These are phyloP conservation scores for Pseudophaeomoniella oleicola DNA, from an alignment of 2,329 filamentous ascomycete species.

Conservation along the genomic window DNA sequence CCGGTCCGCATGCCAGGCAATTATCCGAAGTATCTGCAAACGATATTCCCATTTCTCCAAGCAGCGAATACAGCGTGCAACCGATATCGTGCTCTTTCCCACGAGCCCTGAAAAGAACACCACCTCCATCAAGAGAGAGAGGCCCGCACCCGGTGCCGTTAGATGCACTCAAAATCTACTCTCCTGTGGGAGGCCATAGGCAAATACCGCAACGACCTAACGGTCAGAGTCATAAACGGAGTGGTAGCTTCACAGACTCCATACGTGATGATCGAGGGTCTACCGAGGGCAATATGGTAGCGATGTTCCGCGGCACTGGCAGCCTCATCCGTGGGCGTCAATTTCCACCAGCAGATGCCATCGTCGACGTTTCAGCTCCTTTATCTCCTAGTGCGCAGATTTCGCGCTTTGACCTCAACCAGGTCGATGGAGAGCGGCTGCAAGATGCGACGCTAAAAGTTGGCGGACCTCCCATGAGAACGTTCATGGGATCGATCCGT, in stretches of 20 bases:
- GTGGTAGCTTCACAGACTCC: conserved; percentile 77
- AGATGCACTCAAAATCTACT: conserved; percentile 15
- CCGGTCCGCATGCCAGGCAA: conserved; percentile 17
- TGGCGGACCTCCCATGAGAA: conserved; percentile 62
- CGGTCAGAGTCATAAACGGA: conserved; percentile 57
- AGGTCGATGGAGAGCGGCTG: conserved; percentile 20
- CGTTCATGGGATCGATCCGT: conserved; percentile 71
- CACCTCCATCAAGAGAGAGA: conserved; percentile 17
- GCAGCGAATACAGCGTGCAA: conserved; percentile 39
- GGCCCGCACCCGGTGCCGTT: conserved; percentile 28
- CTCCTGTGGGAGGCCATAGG: conserved; percentile 13
- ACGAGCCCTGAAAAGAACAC: conserved; percentile 23
- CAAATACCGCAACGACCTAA: conserved; percentile 31
- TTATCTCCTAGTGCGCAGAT: conserved; percentile 16
- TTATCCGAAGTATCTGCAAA: conserved; percentile 19
- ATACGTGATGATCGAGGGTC: conserved; percentile 42
- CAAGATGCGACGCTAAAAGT: conserved; percentile 40
- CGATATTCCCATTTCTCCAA: conserved; percentile 21
- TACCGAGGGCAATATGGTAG: background rate
- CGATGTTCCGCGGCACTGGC: conserved; percentile 35
- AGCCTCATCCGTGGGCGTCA: conserved; percentile 78
- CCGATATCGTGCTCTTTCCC: conserved; percentile 46
- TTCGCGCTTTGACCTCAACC: conserved; percentile 1
- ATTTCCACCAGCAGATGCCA: conserved; percentile 67
- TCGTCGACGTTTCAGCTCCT: conserved; percentile 52